A percentile compares a stretch with the other conserved stretches of the same genome.
These are phyloP conservation scores for Asterionellopsis glacialis DNA, from an alignment of 108 stramenopile genomes.

Conservation along the genomic window DNA sequence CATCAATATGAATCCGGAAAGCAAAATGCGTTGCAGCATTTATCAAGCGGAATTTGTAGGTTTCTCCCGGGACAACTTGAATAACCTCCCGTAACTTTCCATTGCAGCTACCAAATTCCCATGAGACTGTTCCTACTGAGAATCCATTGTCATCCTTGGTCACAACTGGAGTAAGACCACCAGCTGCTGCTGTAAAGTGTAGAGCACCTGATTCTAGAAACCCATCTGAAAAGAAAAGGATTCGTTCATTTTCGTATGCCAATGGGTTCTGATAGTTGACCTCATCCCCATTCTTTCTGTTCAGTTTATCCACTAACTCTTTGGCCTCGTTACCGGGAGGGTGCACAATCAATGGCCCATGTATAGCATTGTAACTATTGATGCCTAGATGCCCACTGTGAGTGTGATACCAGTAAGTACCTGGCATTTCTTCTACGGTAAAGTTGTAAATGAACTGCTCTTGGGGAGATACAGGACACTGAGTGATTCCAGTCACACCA, in stretches of 20 bases:
- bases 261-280: neutral
- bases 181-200: conserved; percentile 1
- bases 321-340: conserved; percentile 9
- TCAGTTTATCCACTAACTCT: conserved; percentile 13
- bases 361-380: conserved; percentile 9
- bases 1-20: conserved; percentile 10
- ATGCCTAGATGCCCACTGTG: neutral
- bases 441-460: conserved; percentile 10
- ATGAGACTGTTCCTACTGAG: conserved; percentile 10
- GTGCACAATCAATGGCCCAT: conserved; percentile 24
- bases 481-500: conserved; percentile 21
- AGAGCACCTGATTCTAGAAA: conserved; percentile 5
- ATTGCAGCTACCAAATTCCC: conserved; percentile 23
- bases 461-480: conserved; percentile 17
- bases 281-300: neutral
- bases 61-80: conserved; percentile 4
- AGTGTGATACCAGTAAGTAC: too few relatives aligned
- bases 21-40: conserved; percentile 16
- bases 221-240: conserved; percentile 21
- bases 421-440: conserved; percentile 12
- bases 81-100: conserved; percentile 25
- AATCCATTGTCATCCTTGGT: conserved; percentile 21
- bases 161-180: conserved; percentile 9
- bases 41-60: conserved; percentile 17
- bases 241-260: conserved; percentile 15